phyloP scores from a whole-genome alignment of 345 rosid genomes.

The Heritiera littoralis region DNA sequence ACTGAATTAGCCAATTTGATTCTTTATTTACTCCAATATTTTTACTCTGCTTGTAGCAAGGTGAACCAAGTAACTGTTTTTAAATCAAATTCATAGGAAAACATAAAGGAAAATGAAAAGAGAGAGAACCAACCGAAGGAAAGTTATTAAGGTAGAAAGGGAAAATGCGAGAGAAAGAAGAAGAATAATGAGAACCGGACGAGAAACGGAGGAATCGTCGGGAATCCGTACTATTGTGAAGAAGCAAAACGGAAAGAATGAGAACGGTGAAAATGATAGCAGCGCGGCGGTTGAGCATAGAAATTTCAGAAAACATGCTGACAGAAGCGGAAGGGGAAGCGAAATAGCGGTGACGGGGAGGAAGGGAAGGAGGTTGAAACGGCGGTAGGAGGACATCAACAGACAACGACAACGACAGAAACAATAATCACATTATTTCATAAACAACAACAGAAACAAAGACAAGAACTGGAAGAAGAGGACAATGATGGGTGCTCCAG shows the following conservation, averaged over 20 bases:
- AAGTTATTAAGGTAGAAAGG: slow-evolving; percentile 19
- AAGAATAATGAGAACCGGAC: slow-evolving; percentile 17
- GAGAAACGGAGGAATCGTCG: slow-evolving; percentile 26
- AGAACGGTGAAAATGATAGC: slow-evolving; percentile 27
- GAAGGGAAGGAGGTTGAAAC: slow-evolving; percentile 5
- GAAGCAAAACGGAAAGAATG: slow-evolving; percentile 32
- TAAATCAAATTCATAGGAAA: too few species aligned
- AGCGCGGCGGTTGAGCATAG: slow-evolving; percentile 26
- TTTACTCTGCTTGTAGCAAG: too few species aligned
- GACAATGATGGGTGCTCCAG: too few species aligned
- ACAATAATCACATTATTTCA: not conserved
- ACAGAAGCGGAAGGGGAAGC: not conserved
- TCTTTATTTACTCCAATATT: too few species aligned
- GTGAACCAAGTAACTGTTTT: too few species aligned
- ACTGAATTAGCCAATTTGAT: too few species aligned
- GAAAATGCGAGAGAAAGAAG: slow-evolving; percentile 26
- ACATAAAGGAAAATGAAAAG: not conserved
- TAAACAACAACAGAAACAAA: too few species aligned
- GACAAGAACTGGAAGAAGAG: too few species aligned
- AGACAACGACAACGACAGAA: not conserved
- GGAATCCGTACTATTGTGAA: slow-evolving; percentile 36
- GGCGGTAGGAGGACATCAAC: slow-evolving; percentile 23
- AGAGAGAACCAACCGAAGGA: slow-evolving; percentile 12
- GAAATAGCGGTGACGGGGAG: not conserved
- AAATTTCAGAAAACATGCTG: slow-evolving; percentile 21